Conservation (phyloP, 129 eudicot genomes). For the Lactuca saligna region DNA sequence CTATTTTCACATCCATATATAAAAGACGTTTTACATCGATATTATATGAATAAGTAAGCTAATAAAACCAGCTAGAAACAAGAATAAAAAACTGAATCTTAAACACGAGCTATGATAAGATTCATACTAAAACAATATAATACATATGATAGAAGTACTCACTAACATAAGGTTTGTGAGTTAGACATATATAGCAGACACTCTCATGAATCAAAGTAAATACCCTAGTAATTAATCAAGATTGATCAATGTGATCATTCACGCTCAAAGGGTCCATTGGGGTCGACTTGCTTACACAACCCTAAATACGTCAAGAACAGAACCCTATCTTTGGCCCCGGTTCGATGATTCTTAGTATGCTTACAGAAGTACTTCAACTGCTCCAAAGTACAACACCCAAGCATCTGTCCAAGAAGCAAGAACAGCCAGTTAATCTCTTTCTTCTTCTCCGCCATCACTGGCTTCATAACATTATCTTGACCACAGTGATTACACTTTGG, state of each 20-base stretch:
- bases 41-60: too few relatives aligned
- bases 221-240: not conserved
- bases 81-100: too few relatives aligned
- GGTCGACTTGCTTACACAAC: conserved; percentile 44
- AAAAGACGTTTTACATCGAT: too few relatives aligned
- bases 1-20: too few relatives aligned
- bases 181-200: not conserved
- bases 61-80: too few relatives aligned
- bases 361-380: conserved; percentile 45
- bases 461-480: conserved; percentile 35
- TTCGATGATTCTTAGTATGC: conserved; percentile 42
- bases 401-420: conserved; percentile 36
- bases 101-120: too few relatives aligned
- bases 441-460: conserved; percentile 30
- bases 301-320: conserved; percentile 33
- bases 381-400: conserved; percentile 30
- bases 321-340: conserved; percentile 43
- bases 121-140: too few relatives aligned
- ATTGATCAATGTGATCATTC: not conserved
- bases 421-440: conserved; percentile 37
- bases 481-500: conserved; percentile 24
- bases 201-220: not conserved
- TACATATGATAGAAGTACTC: not conserved
- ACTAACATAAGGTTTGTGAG: not conserved
- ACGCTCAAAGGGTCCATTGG: conserved; percentile 32